A percentile compares a stretch with the other conserved stretches of the same genome.
Conservation (phyloP, 257 asterid genomes). For the Euphrasia confusa region DNA sequence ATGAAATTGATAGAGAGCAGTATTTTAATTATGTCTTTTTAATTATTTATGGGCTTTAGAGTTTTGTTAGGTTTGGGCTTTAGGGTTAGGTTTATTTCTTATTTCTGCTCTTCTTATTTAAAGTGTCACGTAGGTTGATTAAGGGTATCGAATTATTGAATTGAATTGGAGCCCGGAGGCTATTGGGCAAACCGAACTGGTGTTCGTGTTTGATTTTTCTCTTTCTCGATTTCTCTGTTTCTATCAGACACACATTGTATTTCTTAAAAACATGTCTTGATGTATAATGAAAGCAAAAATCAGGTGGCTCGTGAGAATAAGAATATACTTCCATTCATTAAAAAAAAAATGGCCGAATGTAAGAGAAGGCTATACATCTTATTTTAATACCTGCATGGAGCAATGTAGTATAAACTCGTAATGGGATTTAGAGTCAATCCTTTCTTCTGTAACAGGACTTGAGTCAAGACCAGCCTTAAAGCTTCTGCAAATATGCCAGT, state of each 20-base stretch:
- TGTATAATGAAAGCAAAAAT: background rate
- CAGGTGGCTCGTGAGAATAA: background rate
- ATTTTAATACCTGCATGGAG: slow-evolving; percentile 85
- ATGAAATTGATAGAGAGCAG: too few species aligned
- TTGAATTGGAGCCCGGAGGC: too few species aligned
- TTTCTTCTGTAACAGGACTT: slow-evolving; percentile 91
- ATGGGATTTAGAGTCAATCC: slow-evolving; percentile 88
- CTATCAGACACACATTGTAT: background rate
- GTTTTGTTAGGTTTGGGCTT: too few species aligned
- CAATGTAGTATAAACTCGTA: slow-evolving; percentile 95
- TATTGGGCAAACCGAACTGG: too few species aligned
- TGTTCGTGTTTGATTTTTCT: too few species aligned
- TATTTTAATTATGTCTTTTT: too few species aligned
- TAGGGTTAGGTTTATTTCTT: too few species aligned
- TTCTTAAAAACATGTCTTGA: background rate
- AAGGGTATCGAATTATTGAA: too few species aligned
- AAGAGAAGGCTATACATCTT: background rate
- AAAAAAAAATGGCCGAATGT: background rate
- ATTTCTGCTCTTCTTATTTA: too few species aligned
- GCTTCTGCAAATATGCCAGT: slow-evolving; percentile 98
- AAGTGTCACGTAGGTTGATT: too few species aligned
- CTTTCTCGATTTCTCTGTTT: too few species aligned
- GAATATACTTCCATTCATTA: background rate
- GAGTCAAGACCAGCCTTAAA: slow-evolving; percentile 90
- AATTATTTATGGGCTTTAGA: too few species aligned